Evolutionary conservation across 108 stramenopile genomes (phyloP).

Genomic region (Discostella stelligeroides): DNA sequence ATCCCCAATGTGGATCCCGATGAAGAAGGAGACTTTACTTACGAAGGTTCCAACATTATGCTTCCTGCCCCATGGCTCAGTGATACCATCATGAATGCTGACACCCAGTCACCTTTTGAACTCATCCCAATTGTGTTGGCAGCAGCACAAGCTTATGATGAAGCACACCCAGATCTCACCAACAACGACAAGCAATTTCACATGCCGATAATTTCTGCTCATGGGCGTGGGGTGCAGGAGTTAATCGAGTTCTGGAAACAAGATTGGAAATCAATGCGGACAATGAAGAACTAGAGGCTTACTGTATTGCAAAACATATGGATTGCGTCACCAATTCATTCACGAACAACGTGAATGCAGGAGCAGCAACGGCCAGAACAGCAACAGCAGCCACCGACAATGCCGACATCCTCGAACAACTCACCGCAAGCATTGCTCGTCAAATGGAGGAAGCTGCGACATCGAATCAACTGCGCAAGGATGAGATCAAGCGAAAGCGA

Average conservation of each 20-base stretch:
- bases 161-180: background rate
- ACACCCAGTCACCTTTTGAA: background rate
- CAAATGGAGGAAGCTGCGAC: too few species aligned
- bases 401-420: too few species aligned
- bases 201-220: too few species aligned
- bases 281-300: background rate
- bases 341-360: background rate
- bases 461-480: too few species aligned
- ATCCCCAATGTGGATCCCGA: too few species aligned
- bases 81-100: background rate
- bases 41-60: too few species aligned
- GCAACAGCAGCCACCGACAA: background rate
- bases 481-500: background rate
- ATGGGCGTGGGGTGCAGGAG: background rate
- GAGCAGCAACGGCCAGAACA: background rate
- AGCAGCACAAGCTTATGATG: background rate
- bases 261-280: background rate
- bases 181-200: background rate
- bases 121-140: background rate
- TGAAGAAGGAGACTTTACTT: background rate
- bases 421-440: too few species aligned
- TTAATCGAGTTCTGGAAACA: background rate
- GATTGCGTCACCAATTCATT: background rate
- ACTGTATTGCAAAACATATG: background rate
- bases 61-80: background rate